phyloP scores from a whole-genome alignment of 805 yeast species.

The Candida pseudoglaebosa region DNA sequence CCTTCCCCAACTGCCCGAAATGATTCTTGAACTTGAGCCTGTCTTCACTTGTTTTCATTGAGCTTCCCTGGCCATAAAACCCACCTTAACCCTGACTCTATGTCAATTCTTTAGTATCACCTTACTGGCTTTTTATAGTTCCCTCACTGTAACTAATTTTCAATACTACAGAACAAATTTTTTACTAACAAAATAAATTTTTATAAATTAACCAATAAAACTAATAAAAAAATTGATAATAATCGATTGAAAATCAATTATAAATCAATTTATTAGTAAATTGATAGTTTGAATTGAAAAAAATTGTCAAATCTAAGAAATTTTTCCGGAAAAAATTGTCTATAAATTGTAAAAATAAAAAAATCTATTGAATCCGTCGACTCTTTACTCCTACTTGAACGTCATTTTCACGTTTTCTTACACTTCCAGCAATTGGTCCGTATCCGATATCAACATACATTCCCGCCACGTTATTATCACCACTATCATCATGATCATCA shows the following conservation, averaged over 20 bases:
- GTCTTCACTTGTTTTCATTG: slow-evolving; percentile 82
- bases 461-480: slow-evolving; percentile 26
- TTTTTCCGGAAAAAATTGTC: not conserved
- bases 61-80: no score
- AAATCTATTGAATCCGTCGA: slow-evolving; percentile 6
- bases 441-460: slow-evolving; percentile 41
- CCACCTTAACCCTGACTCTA: no score
- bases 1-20: slow-evolving; percentile 53
- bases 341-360: not conserved
- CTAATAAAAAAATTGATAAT: not conserved
- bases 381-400: slow-evolving; percentile 9
- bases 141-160: no score
- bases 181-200: no score
- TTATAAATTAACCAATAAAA: no score
- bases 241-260: no score
- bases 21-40: slow-evolving; percentile 57
- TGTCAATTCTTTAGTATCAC: no score
- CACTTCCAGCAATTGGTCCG: slow-evolving; percentile 31
- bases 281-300: no score
- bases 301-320: not conserved
- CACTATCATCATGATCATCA: slow-evolving; percentile 15
- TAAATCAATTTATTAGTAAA: no score
- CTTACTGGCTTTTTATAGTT: no score
- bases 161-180: not conserved
- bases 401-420: slow-evolving; percentile 25